These are phyloP conservation scores for Didymosphaeria variabile DNA, from an alignment of 2,329 filamentous ascomycete species.

Conservation along the genomic window DNA sequence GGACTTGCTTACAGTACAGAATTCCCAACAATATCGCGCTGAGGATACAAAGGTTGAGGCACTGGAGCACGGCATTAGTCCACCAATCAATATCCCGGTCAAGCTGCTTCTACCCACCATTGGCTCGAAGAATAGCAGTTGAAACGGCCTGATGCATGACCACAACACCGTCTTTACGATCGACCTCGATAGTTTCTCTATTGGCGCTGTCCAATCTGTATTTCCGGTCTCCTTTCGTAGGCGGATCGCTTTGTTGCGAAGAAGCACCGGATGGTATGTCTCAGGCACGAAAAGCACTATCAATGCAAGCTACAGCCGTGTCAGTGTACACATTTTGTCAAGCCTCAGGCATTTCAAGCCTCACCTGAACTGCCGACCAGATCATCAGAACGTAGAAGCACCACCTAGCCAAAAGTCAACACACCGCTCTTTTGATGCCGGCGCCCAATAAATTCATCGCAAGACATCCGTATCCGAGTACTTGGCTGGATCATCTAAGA, in stretches of 20 bases:
- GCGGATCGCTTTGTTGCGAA: conserved; percentile 75
- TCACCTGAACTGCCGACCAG: conserved; percentile 68
- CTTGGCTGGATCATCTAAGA: background rate
- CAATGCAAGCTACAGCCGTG: conserved; percentile 62
- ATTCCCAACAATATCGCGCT: conserved; percentile 87
- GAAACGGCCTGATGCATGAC: conserved; percentile 72
- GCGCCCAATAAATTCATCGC: conserved; percentile 13
- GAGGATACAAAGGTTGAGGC: conserved; percentile 80
- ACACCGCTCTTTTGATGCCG: conserved; percentile 28
- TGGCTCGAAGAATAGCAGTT: conserved; percentile 81
- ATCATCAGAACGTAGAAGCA: conserved; percentile 80
- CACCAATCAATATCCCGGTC: conserved; percentile 29
- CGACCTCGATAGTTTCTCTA: conserved; percentile 76
- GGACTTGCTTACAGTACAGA: conserved; percentile 65
- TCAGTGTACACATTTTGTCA: conserved; percentile 14
- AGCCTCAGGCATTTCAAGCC: conserved; percentile 23
- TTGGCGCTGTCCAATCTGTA: conserved; percentile 76
- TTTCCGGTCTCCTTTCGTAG: conserved; percentile 81
- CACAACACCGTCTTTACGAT: conserved; percentile 63
- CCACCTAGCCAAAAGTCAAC: conserved; percentile 37
- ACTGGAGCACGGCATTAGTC: conserved; percentile 51
- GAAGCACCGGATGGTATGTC: conserved; percentile 79
- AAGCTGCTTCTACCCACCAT: conserved; percentile 63
- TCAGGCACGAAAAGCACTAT: conserved; percentile 82
- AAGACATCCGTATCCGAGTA: conserved; percentile 6